These are phyloP conservation scores for Phlebiopsis gigantea DNA, from an alignment of 768 basidiomycete genomes.

Conservation along the genomic window DNA sequence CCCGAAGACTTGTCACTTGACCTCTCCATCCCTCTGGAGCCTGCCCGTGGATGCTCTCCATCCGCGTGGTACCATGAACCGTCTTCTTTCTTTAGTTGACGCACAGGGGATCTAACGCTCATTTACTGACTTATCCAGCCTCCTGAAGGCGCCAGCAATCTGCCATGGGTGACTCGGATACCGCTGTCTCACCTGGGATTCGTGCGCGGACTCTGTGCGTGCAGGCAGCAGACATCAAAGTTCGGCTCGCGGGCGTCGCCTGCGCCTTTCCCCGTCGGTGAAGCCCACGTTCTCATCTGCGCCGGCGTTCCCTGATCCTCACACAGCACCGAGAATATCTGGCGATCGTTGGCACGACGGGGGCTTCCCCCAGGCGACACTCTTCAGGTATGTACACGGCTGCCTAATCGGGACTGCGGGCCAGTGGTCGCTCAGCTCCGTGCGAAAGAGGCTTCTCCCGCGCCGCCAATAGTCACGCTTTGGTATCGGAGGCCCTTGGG, in stretches of 20 bases:
- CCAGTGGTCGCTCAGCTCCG: not conserved
- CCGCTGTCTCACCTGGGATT: not conserved
- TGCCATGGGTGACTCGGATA: not conserved
- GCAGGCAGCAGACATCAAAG: not conserved
- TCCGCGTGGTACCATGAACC: not conserved
- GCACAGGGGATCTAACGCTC: conserved; percentile 1
- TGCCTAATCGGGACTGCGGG: conserved; percentile 1
- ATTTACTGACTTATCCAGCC: not conserved
- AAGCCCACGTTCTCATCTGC: not conserved
- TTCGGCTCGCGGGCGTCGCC: not conserved
- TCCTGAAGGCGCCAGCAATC: not conserved
- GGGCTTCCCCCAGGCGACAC: not conserved
- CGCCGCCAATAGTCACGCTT: not conserved
- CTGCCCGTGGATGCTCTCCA: not conserved
- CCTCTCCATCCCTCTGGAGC: not conserved
- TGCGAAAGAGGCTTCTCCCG: not conserved
- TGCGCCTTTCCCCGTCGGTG: no score
- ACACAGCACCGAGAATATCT: not conserved
- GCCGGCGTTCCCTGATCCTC: not conserved
- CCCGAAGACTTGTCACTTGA: conserved; percentile 4
- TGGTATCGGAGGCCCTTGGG: not conserved
- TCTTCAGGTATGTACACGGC: not conserved
- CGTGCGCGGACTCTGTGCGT: no score
- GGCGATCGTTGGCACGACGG: not conserved
- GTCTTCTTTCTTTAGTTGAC: not conserved